phyloP scores from a whole-genome alignment of 1,139 yeast genomes.

The Taphrina deformans region DNA sequence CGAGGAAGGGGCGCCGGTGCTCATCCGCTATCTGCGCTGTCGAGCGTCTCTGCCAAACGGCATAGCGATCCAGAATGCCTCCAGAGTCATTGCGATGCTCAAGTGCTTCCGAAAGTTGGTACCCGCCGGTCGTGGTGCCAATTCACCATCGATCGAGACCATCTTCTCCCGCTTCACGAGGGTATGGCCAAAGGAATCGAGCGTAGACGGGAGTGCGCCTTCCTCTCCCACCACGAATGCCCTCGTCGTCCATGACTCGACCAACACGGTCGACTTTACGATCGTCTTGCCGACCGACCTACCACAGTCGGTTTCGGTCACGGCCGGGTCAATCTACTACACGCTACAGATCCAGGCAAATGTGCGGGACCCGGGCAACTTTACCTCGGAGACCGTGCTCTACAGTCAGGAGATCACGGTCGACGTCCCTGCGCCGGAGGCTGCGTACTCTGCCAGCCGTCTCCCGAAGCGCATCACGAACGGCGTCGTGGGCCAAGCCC shows the following conservation, averaged over 20 bases:
- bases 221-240: constrained; percentile 4
- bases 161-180: constrained; percentile 16
- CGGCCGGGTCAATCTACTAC: constrained; percentile 27
- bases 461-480: constrained; percentile 27
- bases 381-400: constrained; percentile 2
- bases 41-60: constrained; percentile 10
- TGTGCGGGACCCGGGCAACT: neutral
- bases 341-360: constrained; percentile 28
- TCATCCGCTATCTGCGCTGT: constrained; percentile 19
- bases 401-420: constrained; percentile 25
- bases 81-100: constrained; percentile 32
- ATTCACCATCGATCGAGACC: constrained; percentile 22
- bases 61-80: constrained; percentile 19
- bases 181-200: constrained; percentile 18
- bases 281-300: constrained; percentile 18
- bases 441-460: constrained; percentile 24
- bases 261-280: constrained; percentile 10
- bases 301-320: constrained; percentile 22
- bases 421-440: constrained; percentile 25
- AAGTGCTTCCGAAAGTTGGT: constrained; percentile 26
- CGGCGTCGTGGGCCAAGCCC: constrained; percentile 23
- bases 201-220: neutral
- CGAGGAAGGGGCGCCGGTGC: constrained; percentile 16
- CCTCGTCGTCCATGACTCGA: constrained; percentile 15
- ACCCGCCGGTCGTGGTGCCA: constrained; percentile 8